These are phyloP conservation scores for Nitzschia sp. DNA, from an alignment of 108 stramenopile genomes.

Conservation along the genomic window DNA sequence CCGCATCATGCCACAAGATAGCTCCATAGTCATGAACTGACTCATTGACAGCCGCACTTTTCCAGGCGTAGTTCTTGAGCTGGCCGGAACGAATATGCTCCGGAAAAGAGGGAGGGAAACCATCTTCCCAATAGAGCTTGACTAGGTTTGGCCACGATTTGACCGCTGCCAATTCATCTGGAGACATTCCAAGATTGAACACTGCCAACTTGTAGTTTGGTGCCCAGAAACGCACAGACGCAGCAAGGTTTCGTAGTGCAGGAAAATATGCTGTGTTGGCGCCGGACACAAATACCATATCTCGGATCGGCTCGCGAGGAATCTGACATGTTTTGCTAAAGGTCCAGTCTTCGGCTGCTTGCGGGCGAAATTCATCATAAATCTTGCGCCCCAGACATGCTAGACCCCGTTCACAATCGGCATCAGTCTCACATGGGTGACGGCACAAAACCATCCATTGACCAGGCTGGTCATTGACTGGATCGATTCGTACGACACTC, in stretches of 20 bases:
- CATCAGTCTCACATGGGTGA: conserved; percentile 17
- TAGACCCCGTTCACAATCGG: conserved; percentile 14
- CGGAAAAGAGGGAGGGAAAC: conserved; percentile 27
- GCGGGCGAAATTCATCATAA: neutral
- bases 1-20: conserved; percentile 43
- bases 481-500: conserved; percentile 26
- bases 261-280: conserved; percentile 19
- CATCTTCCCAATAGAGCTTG: conserved; percentile 25
- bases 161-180: conserved; percentile 9
- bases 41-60: conserved; percentile 27
- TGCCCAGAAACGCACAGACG: conserved; percentile 36
- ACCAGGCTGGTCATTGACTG: neutral
- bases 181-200: conserved; percentile 35
- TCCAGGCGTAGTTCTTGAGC: conserved; percentile 39
- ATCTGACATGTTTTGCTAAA: neutral
- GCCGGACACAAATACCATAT: conserved; percentile 37
- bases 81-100: conserved; percentile 17
- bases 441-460: conserved; percentile 21
- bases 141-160: conserved; percentile 31
- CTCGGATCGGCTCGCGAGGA: neutral
- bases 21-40: conserved; percentile 32
- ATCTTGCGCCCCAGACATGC: conserved; percentile 6
- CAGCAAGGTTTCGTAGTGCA: conserved; percentile 35
- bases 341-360: neutral
- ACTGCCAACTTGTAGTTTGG: conserved; percentile 25